Conservation (phyloP, 148 eudicot genomes). For the Linanthus parryae region DNA sequence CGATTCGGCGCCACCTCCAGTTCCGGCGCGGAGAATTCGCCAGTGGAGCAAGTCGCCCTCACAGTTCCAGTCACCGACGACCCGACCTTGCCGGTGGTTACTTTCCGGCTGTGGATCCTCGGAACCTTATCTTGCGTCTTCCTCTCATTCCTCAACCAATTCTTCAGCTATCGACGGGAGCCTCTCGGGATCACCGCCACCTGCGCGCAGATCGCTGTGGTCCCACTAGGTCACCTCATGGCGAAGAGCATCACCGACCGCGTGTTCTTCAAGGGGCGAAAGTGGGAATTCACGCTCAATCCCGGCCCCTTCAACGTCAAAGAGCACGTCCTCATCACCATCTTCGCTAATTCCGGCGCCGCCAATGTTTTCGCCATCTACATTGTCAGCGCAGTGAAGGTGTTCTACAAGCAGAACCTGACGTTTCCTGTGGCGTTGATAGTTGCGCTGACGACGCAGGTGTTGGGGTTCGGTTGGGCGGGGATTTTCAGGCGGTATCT, state of each 20-base stretch:
- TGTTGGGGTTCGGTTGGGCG: slow-evolving; percentile 97
- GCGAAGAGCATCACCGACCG: slow-evolving; percentile 46
- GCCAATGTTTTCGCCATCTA: slow-evolving; percentile 81
- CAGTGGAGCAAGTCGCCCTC: slow-evolving; percentile 67
- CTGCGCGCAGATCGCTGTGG: slow-evolving; percentile 91
- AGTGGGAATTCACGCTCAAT: slow-evolving; percentile 56
- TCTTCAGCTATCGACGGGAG: slow-evolving; percentile 83
- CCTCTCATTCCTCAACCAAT: slow-evolving; percentile 81
- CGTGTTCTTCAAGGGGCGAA: slow-evolving; percentile 53
- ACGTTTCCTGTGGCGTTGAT: slow-evolving; percentile 57
- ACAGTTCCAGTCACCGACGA: slow-evolving; percentile 82
- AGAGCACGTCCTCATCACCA: slow-evolving; percentile 87
- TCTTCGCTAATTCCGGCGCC: slow-evolving; percentile 80
- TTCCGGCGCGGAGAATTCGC: slow-evolving; percentile 29
- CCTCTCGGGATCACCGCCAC: slow-evolving; percentile 64
- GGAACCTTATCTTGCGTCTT: slow-evolving; percentile 54
- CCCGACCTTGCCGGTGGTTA: slow-evolving; percentile 50
- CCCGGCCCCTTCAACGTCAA: slow-evolving; percentile 83
- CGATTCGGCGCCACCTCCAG: too few relatives aligned
- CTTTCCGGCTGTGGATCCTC: slow-evolving; percentile 81
- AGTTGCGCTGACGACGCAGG: slow-evolving; percentile 79
- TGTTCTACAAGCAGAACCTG: slow-evolving; percentile 52
- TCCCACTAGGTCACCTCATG: slow-evolving; percentile 87
- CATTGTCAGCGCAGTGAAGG: slow-evolving; percentile 63
- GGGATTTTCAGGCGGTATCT: slow-evolving; percentile 73